Evolutionary conservation across 2,329 filamentous ascomycete genomes (phyloP).

Genomic region (Magnaporthales sp.): DNA sequence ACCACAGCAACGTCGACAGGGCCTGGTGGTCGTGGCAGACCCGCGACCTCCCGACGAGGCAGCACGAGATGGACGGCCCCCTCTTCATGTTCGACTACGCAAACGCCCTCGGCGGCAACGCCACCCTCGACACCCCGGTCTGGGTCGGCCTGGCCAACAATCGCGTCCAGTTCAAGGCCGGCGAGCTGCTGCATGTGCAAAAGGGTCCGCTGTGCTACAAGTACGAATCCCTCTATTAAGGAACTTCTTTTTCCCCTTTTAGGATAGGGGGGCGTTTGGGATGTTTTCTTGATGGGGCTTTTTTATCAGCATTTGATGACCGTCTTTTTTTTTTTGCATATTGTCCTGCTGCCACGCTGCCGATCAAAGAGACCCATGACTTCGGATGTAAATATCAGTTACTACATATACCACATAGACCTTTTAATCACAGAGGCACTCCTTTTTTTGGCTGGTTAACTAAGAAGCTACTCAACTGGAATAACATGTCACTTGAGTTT

Average conservation of each 20-base stretch:
- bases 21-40: constrained; percentile 11
- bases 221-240: constrained; percentile 1
- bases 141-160: constrained; percentile 7
- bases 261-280: background rate
- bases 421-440: too few relatives aligned
- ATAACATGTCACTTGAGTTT: too few relatives aligned
- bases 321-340: too few relatives aligned
- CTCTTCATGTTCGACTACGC: background rate
- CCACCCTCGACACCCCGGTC: constrained; percentile 9
- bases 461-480: too few relatives aligned
- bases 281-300: background rate
- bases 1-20: constrained; percentile 17
- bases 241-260: background rate
- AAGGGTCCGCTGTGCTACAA: constrained; percentile 11
- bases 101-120: background rate
- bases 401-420: too few relatives aligned
- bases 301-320: background rate
- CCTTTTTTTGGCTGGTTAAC: too few relatives aligned
- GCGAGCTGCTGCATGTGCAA: constrained; percentile 11
- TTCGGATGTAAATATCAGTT: background rate
- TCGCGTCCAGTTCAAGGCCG: constrained; percentile 5
- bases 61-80: constrained; percentile 8
- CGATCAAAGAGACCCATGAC: background rate
- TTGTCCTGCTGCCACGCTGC: background rate
- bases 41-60: constrained; percentile 5